A percentile compares a stretch with the other conserved stretches of the same genome.
These are phyloP conservation scores for Leptodontidium sp. DNA, from an alignment of 2,329 filamentous ascomycete species.

Conservation along the genomic window DNA sequence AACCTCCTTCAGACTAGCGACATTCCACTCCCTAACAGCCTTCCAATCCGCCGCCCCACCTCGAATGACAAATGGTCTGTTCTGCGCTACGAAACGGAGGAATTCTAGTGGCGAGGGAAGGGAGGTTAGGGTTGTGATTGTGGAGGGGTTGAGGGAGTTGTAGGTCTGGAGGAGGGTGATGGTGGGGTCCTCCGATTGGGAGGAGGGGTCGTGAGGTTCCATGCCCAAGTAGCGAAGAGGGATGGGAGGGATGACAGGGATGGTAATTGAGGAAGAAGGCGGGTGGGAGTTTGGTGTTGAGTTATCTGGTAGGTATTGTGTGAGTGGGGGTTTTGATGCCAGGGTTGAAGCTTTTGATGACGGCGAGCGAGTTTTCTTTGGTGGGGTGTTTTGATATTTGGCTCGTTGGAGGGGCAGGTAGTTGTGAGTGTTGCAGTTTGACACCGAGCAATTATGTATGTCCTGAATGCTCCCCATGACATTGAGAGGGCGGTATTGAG, in stretches of 20 bases:
- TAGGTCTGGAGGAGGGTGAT: slow-evolving; percentile 71
- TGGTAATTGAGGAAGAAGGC: background rate
- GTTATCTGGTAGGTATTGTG: background rate
- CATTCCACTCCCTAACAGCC: slow-evolving; percentile 69
- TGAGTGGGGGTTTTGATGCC: background rate
- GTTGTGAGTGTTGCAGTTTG: background rate
- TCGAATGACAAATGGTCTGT: slow-evolving; percentile 78
- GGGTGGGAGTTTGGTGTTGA: background rate
- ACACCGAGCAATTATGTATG: no score
- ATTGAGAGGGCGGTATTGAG: no score
- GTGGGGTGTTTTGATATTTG: background rate
- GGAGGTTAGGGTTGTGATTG: slow-evolving; percentile 66
- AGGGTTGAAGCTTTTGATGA: slow-evolving; percentile 6
- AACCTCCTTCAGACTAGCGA: slow-evolving; percentile 61
- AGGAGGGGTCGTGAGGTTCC: slow-evolving; percentile 17
- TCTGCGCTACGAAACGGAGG: slow-evolving; percentile 77
- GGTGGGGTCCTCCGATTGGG: slow-evolving; percentile 50
- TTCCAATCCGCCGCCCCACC: slow-evolving; percentile 69
- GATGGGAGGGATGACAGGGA: background rate
- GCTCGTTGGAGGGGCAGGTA: background rate
- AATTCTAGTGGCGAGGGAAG: slow-evolving; percentile 81
- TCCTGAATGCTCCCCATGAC: no score
- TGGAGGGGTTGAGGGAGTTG: slow-evolving; percentile 72
- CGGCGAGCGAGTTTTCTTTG: background rate
- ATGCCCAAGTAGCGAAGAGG: background rate